phyloP scores from a whole-genome alignment of 2,329 filamentous ascomycete genomes.

The Aspergillus caelatus region DNA sequence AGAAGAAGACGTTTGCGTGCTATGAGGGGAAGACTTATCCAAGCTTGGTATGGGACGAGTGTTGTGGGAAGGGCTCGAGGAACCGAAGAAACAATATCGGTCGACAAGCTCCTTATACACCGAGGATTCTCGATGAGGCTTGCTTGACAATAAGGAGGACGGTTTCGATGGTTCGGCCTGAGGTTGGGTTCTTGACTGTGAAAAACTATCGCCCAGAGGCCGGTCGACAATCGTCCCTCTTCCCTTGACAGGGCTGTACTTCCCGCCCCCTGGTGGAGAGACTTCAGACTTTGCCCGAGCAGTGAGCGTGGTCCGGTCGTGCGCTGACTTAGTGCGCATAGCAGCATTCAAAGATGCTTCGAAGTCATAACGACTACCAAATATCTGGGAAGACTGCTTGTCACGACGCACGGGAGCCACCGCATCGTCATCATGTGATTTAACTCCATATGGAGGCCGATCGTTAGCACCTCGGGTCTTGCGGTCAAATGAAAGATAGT shows the following conservation, averaged over 20 bases:
- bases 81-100: conserved; percentile 89
- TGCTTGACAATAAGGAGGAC: conserved; percentile 60
- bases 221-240: conserved; percentile 16
- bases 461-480: conserved; percentile 66
- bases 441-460: conserved; percentile 73
- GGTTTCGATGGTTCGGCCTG: conserved; percentile 42
- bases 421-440: conserved; percentile 65
- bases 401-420: conserved; percentile 54
- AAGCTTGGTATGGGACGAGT: neutral
- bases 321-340: conserved; percentile 66
- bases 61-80: conserved; percentile 6
- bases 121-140: conserved; percentile 76
- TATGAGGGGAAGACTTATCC: neutral
- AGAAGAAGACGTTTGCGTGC: conserved; percentile 13
- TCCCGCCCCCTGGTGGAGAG: conserved; percentile 13
- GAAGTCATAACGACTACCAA: conserved; percentile 95
- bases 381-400: conserved; percentile 66
- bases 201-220: conserved; percentile 22
- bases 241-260: conserved; percentile 15
- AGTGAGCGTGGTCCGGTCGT: conserved; percentile 63
- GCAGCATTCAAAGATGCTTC: conserved; percentile 86
- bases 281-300: conserved; percentile 58
- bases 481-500: conserved; percentile 59
- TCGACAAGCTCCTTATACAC: conserved; percentile 97
- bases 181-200: conserved; percentile 14